Percentiles rank a stretch among this genome's conserved stretches.
phyloP scores from a whole-genome alignment of 2,329 filamentous ascomycete genomes.

The Phialophora macrospora region DNA sequence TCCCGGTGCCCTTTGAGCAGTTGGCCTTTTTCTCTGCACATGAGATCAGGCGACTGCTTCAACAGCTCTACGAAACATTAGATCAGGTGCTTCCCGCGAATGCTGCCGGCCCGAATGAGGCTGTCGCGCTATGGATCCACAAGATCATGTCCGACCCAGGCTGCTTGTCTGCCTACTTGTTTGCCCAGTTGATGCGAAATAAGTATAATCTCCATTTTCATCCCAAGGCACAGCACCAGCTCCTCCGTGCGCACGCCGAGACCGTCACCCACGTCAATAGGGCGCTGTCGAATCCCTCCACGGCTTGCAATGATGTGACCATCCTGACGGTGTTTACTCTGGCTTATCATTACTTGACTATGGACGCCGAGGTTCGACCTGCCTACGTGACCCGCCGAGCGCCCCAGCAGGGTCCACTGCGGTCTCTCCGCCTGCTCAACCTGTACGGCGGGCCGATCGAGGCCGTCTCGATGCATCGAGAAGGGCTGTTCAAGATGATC shows the following conservation, averaged over 20 bases:
- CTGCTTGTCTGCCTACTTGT: constrained; percentile 4
- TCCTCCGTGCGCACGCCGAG: constrained; percentile 6
- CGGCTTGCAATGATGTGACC: constrained; percentile 4
- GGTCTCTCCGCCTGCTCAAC: constrained; percentile 20
- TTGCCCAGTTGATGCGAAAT: constrained; percentile 15
- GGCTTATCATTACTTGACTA: constrained; percentile 10
- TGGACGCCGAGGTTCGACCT: not conserved
- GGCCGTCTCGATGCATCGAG: constrained; percentile 28
- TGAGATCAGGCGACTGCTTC: constrained; percentile 3
- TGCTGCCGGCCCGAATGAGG: constrained; percentile 2
- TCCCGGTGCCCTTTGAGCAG: constrained; percentile 1
- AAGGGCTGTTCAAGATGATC: constrained; percentile 36
- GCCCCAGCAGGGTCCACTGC: constrained; percentile 17
- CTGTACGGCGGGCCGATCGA: constrained; percentile 22
- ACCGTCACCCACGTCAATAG: constrained; percentile 8
- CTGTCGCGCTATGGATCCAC: constrained; percentile 10
- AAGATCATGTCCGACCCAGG: constrained; percentile 14
- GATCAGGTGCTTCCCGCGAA: constrained; percentile 1
- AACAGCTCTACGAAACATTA: constrained; percentile 10
- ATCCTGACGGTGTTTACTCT: constrained; percentile 11
- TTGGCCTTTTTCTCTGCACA: not conserved
- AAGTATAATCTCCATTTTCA: not conserved
- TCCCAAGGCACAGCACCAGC: constrained; percentile 4
- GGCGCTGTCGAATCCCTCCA: constrained; percentile 4
- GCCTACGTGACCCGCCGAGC: not conserved